phyloP scores from a whole-genome alignment of 805 yeast species.

The Middelhovenomyces tepae region DNA sequence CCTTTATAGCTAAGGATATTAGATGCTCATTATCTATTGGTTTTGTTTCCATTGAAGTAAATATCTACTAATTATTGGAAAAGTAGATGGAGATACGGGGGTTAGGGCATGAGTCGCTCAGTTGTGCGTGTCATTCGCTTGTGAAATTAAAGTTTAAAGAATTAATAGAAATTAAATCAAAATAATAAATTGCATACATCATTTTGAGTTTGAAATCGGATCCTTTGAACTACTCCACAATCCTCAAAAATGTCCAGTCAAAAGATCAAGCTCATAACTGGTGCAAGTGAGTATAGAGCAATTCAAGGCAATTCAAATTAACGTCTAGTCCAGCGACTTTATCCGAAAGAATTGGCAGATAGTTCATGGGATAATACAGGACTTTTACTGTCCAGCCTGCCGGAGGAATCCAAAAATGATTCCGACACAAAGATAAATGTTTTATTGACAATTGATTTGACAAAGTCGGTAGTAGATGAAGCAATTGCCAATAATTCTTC shows the following conservation, averaged over 20 bases:
- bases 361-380: slow-evolving; percentile 95
- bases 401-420: slow-evolving; percentile 41
- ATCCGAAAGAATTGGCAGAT: slow-evolving; percentile 78
- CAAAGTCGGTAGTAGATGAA: slow-evolving; percentile 75
- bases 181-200: background rate
- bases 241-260: slow-evolving; percentile 39
- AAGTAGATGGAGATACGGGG: too few relatives aligned
- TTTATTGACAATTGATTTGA: slow-evolving; percentile 76
- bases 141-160: background rate
- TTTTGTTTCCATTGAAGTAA: too few relatives aligned
- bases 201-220: background rate
- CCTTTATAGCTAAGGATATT: too few relatives aligned
- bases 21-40: too few relatives aligned
- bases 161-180: too few relatives aligned
- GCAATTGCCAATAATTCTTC: slow-evolving; percentile 51
- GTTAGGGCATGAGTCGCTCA: too few relatives aligned
- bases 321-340: slow-evolving; percentile 55
- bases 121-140: too few relatives aligned
- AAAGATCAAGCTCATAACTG: slow-evolving; percentile 12
- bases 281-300: slow-evolving; percentile 11
- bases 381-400: slow-evolving; percentile 62
- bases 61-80: too few relatives aligned
- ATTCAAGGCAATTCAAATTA: slow-evolving; percentile 9
- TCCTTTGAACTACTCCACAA: background rate
- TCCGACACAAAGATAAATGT: slow-evolving; percentile 25